Base-by-base conservation (phyloP, 176 grass and related monocot genomes). In the Oryza rufipogon region DNA sequence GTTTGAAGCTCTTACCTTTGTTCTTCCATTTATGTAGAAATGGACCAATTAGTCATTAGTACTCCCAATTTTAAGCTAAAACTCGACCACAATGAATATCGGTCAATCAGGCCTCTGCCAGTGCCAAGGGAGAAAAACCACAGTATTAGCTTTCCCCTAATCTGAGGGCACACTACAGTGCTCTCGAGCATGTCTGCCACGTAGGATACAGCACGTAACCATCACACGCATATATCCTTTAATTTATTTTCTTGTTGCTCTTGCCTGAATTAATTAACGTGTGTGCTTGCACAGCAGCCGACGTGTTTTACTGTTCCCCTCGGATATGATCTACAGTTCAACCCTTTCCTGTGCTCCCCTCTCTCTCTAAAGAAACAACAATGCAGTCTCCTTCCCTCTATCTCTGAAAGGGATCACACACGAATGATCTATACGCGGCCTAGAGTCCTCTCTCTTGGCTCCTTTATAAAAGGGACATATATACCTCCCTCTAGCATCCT, bases 401-500 rank as follows among this genome's bases (percentile, higher is more conserved):
- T 81, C 65, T 41, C 26, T 74, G 68, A 77, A 81, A 89, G 64
- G 78, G 84, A 85, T 91, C 77, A 81, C 78, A 86, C 79, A 84
- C 77, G 80, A 75, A 82, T 73, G 80, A 84, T 84, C 84, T 82
- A 84, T 82, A 84, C 80, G 88, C 60, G 70, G 84, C 64, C 83
- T 71, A 87, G 25, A 84, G 42, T 67, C 26, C 58, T 61, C 74
- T 86, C 71, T 42, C 69, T 84, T 73, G 17, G 68, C 82, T 90
- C 78, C 81, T 91, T 88, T 97, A 94, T 97, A 94, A 90, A 97
- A 92, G 78, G 82, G 85, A 58, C 45, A 66, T 72, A 25, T 25
- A 25, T 72, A 75, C 30, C 68, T 61, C 46, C 66, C 16, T 82
- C 20, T 82, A 32, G 33, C 30, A 74, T 88, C 68, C 84, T 68